Evolutionary conservation across 2,329 filamentous ascomycete genomes (phyloP).

Genomic region (Ophiostoma ips): DNA sequence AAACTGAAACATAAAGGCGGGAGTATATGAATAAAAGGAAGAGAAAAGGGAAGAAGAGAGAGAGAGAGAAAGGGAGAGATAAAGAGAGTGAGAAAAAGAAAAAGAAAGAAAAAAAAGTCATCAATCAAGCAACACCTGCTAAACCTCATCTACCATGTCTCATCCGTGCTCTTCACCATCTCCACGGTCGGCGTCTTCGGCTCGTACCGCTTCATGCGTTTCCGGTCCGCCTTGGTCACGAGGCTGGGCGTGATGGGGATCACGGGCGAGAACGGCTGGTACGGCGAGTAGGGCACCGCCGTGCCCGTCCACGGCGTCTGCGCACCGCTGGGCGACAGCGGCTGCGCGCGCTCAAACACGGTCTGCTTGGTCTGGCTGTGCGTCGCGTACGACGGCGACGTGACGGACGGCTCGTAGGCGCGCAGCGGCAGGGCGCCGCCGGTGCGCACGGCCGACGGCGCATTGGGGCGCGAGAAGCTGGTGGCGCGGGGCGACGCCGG

Average conservation of each 20-base stretch:
- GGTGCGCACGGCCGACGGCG: slow-evolving; percentile 41
- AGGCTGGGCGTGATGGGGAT: slow-evolving; percentile 65
- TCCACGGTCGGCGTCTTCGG: slow-evolving; percentile 48
- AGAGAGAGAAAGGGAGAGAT: neutral
- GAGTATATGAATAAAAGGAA: neutral
- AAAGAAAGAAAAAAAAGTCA: neutral
- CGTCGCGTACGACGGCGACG: slow-evolving; percentile 31
- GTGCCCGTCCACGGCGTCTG: slow-evolving; percentile 49
- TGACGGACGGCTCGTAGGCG: slow-evolving; percentile 44
- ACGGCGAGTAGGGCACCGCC: slow-evolving; percentile 59
- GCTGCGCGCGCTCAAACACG: slow-evolving; percentile 43
- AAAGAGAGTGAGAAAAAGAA: neutral
- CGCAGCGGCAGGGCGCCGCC: slow-evolving; percentile 45
- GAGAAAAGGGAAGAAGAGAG: neutral
- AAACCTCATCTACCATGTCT: slow-evolving; percentile 41
- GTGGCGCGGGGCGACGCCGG: slow-evolving; percentile 10
- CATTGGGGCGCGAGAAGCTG: slow-evolving; percentile 31
- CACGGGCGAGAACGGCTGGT: slow-evolving; percentile 64
- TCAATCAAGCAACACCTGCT: neutral
- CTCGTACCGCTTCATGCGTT: slow-evolving; percentile 50
- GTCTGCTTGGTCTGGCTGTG: slow-evolving; percentile 43
- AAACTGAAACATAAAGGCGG: neutral
- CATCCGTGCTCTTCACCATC: slow-evolving; percentile 47
- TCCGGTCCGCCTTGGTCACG: slow-evolving; percentile 56
- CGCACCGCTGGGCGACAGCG: slow-evolving; percentile 39